A percentile compares a stretch with the other conserved stretches of the same genome.
phyloP scores from a whole-genome alignment of 129 eudicot genomes.

The Flaveria brownii region DNA sequence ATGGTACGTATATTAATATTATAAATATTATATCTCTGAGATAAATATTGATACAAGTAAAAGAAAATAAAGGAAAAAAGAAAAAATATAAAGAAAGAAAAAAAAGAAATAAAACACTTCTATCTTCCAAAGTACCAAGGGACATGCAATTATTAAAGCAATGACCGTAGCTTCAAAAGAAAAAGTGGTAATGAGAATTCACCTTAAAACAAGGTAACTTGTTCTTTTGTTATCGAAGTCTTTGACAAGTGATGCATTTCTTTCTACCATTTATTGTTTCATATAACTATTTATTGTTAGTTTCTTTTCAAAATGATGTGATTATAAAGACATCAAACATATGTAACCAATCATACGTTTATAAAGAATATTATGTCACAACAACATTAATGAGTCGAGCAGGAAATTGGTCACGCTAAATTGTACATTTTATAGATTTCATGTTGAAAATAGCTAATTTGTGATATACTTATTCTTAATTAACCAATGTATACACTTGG shows the following conservation, averaged over 20 bases:
- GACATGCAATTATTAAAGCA: slow-evolving; percentile 41
- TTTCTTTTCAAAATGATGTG: background rate
- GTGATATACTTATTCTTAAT: background rate
- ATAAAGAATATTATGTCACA: background rate
- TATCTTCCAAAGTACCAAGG: slow-evolving; percentile 29
- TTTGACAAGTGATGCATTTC: slow-evolving; percentile 29
- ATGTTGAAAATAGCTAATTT: background rate
- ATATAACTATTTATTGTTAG: background rate
- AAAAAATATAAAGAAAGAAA: slow-evolving; percentile 1
- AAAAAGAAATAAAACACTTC: slow-evolving; percentile 2
- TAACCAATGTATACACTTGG: too few relatives aligned
- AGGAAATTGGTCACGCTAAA: background rate
- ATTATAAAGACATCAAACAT: background rate
- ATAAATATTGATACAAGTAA: background rate
- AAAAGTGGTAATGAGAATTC: slow-evolving; percentile 21
- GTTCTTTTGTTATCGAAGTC: slow-evolving; percentile 39
- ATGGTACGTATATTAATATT: too few relatives aligned
- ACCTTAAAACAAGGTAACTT: slow-evolving; percentile 41
- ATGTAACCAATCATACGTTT: background rate
- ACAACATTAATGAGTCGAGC: background rate
- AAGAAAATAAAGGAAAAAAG: background rate
- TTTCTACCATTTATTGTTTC: background rate
- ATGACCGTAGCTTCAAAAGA: slow-evolving; percentile 27
- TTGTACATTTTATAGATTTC: background rate
- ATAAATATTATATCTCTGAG: too few relatives aligned